phyloP scores from a whole-genome alignment of 768 basidiomycete genomes.

The Rhodosporidiobolus odoratus region DNA sequence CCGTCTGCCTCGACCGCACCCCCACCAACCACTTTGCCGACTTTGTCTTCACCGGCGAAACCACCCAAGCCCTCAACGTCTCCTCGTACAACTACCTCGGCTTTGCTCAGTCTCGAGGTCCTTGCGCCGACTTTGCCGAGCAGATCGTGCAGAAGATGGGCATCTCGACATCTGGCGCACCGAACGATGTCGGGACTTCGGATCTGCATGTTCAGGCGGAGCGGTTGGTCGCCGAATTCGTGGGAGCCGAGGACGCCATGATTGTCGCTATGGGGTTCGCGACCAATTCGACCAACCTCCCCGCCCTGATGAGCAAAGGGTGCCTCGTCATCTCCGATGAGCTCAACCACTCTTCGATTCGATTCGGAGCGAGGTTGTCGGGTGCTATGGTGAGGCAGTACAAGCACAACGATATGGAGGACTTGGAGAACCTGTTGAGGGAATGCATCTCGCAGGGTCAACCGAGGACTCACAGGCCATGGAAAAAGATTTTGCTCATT shows the following conservation, averaged over 20 bases:
- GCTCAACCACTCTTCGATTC: constrained; percentile 89
- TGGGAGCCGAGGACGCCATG: constrained; percentile 83
- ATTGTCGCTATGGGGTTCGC: constrained; percentile 96
- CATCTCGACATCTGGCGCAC: constrained; percentile 65
- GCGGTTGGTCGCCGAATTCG: constrained; percentile 78
- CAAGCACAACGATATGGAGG: constrained; percentile 93
- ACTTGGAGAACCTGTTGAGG: constrained; percentile 69
- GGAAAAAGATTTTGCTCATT: constrained; percentile 94
- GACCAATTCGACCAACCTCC: constrained; percentile 87
- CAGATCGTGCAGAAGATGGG: constrained; percentile 76
- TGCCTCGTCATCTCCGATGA: constrained; percentile 95
- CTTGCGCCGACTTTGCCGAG: constrained; percentile 91
- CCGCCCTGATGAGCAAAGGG: constrained; percentile 82
- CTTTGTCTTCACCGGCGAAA: constrained; percentile 62
- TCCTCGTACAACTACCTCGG: constrained; percentile 99
- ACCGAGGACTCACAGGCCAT: constrained; percentile 94
- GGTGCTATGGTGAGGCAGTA: constrained; percentile 86
- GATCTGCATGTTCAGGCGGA: constrained; percentile 78
- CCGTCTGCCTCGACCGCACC: constrained; percentile 74
- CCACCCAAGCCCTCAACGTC: constrained; percentile 85
- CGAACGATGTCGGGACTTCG: constrained; percentile 76
- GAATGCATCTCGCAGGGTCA: constrained; percentile 97
- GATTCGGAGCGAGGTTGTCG: constrained; percentile 81
- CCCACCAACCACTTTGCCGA: constrained; percentile 65
- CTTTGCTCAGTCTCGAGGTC: constrained; percentile 86